Evolutionary conservation across 75 land plant genomes (phyloP).

Genomic region (Adiantum capillusveneris): DNA sequence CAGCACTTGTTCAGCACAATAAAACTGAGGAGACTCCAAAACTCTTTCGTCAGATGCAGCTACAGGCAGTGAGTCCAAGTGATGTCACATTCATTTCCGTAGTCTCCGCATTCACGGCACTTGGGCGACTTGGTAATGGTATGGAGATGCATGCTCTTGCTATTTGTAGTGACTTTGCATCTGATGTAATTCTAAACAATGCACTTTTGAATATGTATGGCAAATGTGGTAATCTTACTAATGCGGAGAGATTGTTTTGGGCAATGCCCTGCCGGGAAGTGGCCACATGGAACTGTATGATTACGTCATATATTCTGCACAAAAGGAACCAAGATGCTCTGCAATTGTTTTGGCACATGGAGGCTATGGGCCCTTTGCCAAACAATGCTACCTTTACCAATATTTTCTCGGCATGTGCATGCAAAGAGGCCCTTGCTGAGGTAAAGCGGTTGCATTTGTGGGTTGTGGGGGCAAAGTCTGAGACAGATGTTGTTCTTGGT

Average conservation of each 20-base stretch:
- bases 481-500: constrained; percentile 23
- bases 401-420: constrained; percentile 27
- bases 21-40: too few relatives aligned
- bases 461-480: constrained; percentile 17
- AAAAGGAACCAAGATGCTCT: constrained; percentile 7
- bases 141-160: too few relatives aligned
- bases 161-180: too few relatives aligned
- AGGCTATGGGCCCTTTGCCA: constrained; percentile 10
- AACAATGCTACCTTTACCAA: constrained; percentile 34
- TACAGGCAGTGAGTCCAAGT: too few relatives aligned
- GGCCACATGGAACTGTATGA: neutral
- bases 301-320: neutral
- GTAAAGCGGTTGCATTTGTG: constrained; percentile 27
- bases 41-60: too few relatives aligned
- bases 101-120: too few relatives aligned
- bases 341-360: constrained; percentile 16
- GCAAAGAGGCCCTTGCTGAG: constrained; percentile 6
- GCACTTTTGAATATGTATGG: neutral
- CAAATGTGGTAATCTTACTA: neutral
- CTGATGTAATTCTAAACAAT: too few relatives aligned
- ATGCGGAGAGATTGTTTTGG: neutral
- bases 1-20: too few relatives aligned
- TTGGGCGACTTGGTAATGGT: too few relatives aligned
- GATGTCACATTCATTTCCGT: too few relatives aligned
- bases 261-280: constrained; percentile 3